Evolutionary conservation across 805 yeast species (phyloP), one percentile per base, ranked within the genome.

Genomic region (Sugiyamaella qingdaonensis): DNA sequence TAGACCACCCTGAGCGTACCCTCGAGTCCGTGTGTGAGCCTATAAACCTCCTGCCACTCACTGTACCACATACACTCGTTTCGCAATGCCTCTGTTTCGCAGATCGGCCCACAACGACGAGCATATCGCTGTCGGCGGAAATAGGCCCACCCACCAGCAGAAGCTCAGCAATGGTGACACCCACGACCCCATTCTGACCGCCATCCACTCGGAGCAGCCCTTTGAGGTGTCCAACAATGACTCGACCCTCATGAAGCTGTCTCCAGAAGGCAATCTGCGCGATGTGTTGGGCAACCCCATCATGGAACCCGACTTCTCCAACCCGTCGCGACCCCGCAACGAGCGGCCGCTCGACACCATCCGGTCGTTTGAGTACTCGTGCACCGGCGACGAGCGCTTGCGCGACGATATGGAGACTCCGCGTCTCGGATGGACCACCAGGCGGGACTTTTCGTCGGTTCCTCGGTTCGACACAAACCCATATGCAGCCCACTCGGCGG

Each of bases 341-440:
- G 99, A 94, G 72, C 81, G 99, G 64, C 99, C 99, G 2, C 74
- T 94, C 63, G 99, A 95, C 69, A 94, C 99, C 1, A 91, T 94
- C 64, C 78, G 98, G 62, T 78, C 88, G 4, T 94, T 94, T 70
- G 98, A 94, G 74, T 94, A 85, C 66, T 84, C 97, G 36, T 90
- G 94, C 58, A 88, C 96, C 5, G 96, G 96, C 49, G 99, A 94
- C 69, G 72, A 78, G 54, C 70, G 80, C 10, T 85, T 87, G 74
- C 82, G 84, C 51, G 94, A 88, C 53, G 89, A 87, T 62, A 75
- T 89, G 63, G 97, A 91, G 70, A 77, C 91, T 2, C 80, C 80
- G 7, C 75, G 81, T 16, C 77, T 86, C 43, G 98, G 97, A 13
- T 91, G 95, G 85, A 82, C 86, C 51, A 88, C 88, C 9, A 81